Base-by-base conservation (phyloP, 2,329 filamentous ascomycete genomes). In the Mollisia scopiformis region DNA sequence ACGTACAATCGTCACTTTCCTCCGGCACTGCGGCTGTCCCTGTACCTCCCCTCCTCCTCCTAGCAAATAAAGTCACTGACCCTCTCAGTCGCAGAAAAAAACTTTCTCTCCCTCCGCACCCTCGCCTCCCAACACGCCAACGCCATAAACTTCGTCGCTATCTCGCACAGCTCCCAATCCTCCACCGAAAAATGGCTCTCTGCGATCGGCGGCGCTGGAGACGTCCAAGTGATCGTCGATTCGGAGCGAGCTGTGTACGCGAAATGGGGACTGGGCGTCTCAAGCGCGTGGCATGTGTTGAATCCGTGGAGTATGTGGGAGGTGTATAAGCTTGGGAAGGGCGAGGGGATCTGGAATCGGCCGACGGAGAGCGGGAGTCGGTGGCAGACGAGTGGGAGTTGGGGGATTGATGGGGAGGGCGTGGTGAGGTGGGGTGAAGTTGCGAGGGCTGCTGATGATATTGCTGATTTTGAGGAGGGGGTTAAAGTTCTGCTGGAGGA, bases 21-120 rank as follows among this genome's bases (percentile, higher is more conserved):
- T 92, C 6, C 80, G 89, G 33, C 88, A 92, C 72, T 92, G 88
- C 72, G 89, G 89, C 33, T 91, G 88, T 76, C 89, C 89, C 11
- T 91, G 89, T 89, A 81, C 71, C 82, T 74, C 10, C 25, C 16
- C 7, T 23, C 16, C 11, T 25, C 43, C 10, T 2, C 10, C 8
- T 6, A 14, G 4, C n/a, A 31, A 27, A 37, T n/a, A 14, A 3
- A 49, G 53, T 63, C 51, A 65, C 37, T 19, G 2, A 39, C 6
- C 19, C 33, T 43, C 43, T 30, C 10, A 70, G 67, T 72, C 73
- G 87, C 88, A 14, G 88, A 90, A 71, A 89, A 90, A 73, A 83
- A 82, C 13, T 89, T 89, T 74, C 78, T 79, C 58, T 68, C 72
- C 31, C 77, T 90, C 30, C 80, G 84, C 47, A 73, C 78, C 46